phyloP scores from a whole-genome alignment of 257 asterid genomes.

The Verbascum thapsus region DNA sequence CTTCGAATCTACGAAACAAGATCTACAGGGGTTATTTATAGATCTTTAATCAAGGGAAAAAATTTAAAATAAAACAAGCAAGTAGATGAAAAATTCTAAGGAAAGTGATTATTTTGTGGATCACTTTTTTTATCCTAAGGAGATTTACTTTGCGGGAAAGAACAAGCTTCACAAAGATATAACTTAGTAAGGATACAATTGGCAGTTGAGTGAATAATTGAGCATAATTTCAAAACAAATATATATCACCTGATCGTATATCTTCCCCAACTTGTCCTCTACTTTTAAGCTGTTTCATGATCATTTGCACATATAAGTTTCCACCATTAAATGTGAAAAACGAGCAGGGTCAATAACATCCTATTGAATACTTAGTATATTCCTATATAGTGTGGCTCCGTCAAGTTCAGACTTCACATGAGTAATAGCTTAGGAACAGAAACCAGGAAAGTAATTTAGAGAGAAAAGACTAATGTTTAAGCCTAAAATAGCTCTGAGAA shows the following conservation, averaged over 20 bases:
- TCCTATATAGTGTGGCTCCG: conserved; percentile 32
- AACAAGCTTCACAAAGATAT: not conserved
- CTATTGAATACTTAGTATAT: conserved; percentile 66
- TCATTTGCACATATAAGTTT: conserved; percentile 65
- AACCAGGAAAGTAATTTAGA: conserved; percentile 33
- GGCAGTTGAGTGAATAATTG: not conserved
- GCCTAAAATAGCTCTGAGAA: not conserved
- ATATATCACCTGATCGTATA: conserved; percentile 61
- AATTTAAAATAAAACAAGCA: not conserved
- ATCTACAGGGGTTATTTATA: conserved; percentile 21
- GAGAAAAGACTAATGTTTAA: not conserved
- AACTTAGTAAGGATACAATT: not conserved
- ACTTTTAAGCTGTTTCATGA: conserved; percentile 62
- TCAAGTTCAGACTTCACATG: conserved; percentile 40
- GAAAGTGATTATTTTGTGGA: not conserved
- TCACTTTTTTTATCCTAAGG: too few relatives aligned
- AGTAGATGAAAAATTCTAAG: not conserved
- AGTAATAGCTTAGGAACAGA: conserved; percentile 49
- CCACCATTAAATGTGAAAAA: conserved; percentile 85
- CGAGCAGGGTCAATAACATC: conserved; percentile 62
- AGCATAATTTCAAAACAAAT: not conserved
- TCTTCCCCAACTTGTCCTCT: conserved; percentile 82
- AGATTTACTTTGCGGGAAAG: not conserved
- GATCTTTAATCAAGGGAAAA: not conserved
- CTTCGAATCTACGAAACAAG: conserved; percentile 49